These are phyloP conservation scores for Xylariaceae sp. DNA, from an alignment of 2,329 filamentous ascomycete species.

Conservation along the genomic window DNA sequence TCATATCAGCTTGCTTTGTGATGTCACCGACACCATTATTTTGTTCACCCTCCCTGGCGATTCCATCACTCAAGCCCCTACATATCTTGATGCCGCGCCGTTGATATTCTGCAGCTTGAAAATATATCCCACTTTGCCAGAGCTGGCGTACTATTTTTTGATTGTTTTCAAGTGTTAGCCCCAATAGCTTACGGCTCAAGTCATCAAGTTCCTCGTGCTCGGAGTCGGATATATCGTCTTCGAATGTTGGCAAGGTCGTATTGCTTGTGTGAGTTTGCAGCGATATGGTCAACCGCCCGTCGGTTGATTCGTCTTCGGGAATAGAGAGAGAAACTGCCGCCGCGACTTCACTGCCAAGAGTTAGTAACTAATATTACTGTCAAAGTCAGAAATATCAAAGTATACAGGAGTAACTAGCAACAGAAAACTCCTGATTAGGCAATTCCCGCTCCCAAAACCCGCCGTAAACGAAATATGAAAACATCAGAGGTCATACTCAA, in stretches of 20 bases:
- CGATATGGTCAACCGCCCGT: conserved; percentile 7
- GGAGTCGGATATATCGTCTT: conserved; percentile 37
- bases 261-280: conserved; percentile 15
- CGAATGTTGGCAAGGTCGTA: conserved; percentile 22
- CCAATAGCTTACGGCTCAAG: conserved; percentile 32
- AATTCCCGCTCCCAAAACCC: too few species aligned
- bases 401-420: too few species aligned
- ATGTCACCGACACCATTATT: not conserved
- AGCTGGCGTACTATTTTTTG: conserved; percentile 35
- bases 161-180: conserved; percentile 34
- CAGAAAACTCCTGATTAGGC: too few species aligned
- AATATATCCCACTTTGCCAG: conserved; percentile 32
- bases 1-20: conserved; percentile 32
- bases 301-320: conserved; percentile 5
- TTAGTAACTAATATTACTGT: not conserved
- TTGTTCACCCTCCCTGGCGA: conserved; percentile 5
- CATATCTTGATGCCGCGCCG: conserved; percentile 35
- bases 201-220: conserved; percentile 33
- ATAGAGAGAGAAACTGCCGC: conserved; percentile 34
- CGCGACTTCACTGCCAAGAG: conserved; percentile 29
- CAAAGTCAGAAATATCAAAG: too few species aligned
- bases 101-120: conserved; percentile 36
- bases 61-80: conserved; percentile 25
- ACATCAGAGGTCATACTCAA: conserved; percentile 21
- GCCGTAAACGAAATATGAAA: not conserved